These are phyloP conservation scores for Tulasnella sp. DNA, from an alignment of 768 basidiomycete genomes.

Conservation along the genomic window DNA sequence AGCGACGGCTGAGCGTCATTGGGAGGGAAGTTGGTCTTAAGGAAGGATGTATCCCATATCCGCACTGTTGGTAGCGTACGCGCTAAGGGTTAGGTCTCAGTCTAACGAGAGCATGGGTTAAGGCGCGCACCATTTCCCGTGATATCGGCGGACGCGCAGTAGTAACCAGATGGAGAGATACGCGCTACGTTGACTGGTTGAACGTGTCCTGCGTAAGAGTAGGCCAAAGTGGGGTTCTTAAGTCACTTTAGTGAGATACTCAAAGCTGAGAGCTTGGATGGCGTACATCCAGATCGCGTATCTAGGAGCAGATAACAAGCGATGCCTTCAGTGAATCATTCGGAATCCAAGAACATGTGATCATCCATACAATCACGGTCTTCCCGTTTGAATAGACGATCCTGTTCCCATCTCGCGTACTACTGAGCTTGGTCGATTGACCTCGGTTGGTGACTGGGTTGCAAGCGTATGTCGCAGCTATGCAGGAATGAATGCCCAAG, in stretches of 20 bases:
- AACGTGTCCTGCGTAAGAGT: conserved; percentile 69
- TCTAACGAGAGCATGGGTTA: conserved; percentile 32
- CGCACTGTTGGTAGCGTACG: conserved; percentile 45
- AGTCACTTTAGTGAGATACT: conserved; percentile 15
- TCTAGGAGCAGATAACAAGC: conserved; percentile 37
- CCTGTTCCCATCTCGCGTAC: conserved; percentile 56
- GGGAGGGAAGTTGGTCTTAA: conserved; percentile 14
- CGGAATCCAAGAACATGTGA: not conserved
- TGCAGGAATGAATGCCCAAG: not conserved
- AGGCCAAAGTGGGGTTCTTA: conserved; percentile 58
- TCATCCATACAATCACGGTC: conserved; percentile 65
- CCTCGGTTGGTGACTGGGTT: conserved; percentile 64
- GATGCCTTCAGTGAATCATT: conserved; percentile 15
- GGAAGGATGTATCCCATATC: conserved; percentile 69
- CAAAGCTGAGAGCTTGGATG: conserved; percentile 1
- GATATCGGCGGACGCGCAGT: conserved; percentile 85
- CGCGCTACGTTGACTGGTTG: conserved; percentile 83
- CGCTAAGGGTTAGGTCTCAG: conserved; percentile 22
- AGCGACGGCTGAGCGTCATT: conserved; percentile 61
- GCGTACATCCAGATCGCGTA: conserved; percentile 70
- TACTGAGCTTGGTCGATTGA: conserved; percentile 61
- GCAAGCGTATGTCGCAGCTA: conserved; percentile 42
- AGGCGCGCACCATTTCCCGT: conserved; percentile 60
- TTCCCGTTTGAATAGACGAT: conserved; percentile 80
- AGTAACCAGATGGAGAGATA: conserved; percentile 88